Percentiles rank a stretch among this genome's conserved stretches.
Conservation (phyloP, 1,139 yeast genomes). For the Protomyces inouyei region DNA sequence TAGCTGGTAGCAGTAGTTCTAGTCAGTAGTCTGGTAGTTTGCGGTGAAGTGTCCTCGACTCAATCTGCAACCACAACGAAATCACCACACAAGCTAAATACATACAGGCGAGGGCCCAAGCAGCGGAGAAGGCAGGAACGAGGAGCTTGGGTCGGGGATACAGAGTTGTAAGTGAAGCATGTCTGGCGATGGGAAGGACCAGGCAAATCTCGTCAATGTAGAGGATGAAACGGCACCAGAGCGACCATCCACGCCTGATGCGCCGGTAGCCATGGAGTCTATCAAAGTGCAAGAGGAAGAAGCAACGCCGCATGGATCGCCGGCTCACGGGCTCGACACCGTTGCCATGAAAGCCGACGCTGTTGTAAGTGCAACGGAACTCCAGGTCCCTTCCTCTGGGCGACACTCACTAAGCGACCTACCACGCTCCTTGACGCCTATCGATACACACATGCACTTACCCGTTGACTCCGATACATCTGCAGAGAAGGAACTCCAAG, state of each 20-base stretch:
- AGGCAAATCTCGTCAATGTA: neutral
- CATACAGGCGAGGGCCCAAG: no score
- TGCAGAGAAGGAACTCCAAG: constrained; percentile 4
- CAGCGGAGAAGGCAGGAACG: no score
- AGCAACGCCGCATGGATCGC: neutral
- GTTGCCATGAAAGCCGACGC: constrained; percentile 5
- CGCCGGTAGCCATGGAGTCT: no score
- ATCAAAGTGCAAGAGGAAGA: no score
- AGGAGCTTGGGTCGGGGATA: no score
- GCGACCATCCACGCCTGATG: no score
- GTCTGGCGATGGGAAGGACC: neutral
- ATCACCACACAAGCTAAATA: no score
- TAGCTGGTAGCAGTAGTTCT: no score
- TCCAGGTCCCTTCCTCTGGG: constrained; percentile 10
- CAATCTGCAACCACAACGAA: no score
- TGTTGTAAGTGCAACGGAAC: constrained; percentile 13
- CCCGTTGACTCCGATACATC: neutral
- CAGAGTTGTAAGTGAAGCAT: neutral
- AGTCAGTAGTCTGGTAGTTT: no score
- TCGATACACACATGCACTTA: neutral
- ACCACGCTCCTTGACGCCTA: constrained; percentile 1
- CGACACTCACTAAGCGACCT: constrained; percentile 18
- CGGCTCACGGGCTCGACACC: neutral
- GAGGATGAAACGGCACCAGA: neutral
- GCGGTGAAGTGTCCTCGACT: no score